Conservation (phyloP, 1,284 basidiomycete species). For the Moesziomyces aphidis region DNA sequence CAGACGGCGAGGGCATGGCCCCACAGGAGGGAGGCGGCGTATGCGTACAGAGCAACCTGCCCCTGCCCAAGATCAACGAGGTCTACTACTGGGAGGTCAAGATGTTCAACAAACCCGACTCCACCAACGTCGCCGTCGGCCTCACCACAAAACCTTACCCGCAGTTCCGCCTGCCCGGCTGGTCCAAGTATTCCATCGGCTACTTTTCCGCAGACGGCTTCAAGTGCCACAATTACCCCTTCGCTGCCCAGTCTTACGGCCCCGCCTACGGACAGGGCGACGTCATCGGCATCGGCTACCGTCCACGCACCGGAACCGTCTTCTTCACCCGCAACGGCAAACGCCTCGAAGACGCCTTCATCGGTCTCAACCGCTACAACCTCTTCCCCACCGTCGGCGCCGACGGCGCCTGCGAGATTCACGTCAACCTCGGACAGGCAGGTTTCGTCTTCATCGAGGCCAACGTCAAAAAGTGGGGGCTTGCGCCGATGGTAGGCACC, state of each 20-base stretch:
- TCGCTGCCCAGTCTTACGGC: constrained; percentile 87
- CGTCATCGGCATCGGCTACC: constrained; percentile 66
- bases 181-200: constrained; percentile 89
- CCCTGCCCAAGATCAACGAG: constrained; percentile 67
- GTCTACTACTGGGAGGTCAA: constrained; percentile 68
- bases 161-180: constrained; percentile 72
- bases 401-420: constrained; percentile 63
- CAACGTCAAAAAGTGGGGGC: constrained; percentile 67
- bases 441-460: constrained; percentile 68
- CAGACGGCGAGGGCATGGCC: constrained; percentile 66
- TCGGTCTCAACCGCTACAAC: constrained; percentile 64
- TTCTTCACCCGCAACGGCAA: constrained; percentile 68
- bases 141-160: constrained; percentile 67
- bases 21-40: constrained; percentile 66
- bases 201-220: constrained; percentile 93
- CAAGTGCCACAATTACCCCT: constrained; percentile 97
- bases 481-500: constrained; percentile 67
- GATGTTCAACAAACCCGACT: constrained; percentile 67
- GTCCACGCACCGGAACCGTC: constrained; percentile 65
- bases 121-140: constrained; percentile 61
- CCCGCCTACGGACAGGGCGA: constrained; percentile 85
- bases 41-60: constrained; percentile 66
- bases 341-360: constrained; percentile 64
- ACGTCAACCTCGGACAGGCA: constrained; percentile 67
- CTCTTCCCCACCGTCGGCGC: constrained; percentile 66